These are phyloP conservation scores for Fusarium nanum DNA, from an alignment of 2,329 filamentous ascomycete species.

Conservation along the genomic window DNA sequence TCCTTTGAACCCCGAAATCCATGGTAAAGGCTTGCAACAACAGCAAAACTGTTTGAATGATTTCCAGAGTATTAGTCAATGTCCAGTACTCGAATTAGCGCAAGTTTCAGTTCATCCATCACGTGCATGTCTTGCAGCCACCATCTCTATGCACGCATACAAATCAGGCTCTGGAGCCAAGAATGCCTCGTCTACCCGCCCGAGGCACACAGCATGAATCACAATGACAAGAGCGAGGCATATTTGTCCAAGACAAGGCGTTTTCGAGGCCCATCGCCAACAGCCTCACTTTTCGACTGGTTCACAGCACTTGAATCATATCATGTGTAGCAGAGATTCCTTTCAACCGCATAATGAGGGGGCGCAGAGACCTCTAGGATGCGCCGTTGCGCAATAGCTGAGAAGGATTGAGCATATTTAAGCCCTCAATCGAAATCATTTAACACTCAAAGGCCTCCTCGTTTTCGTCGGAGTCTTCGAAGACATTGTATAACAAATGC, in stretches of 20 bases:
- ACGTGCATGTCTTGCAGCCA: background rate
- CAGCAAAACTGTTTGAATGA: too few species aligned
- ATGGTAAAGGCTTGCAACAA: too few species aligned
- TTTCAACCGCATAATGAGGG: background rate
- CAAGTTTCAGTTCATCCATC: too few species aligned
- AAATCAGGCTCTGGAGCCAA: background rate
- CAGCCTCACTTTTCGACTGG: background rate
- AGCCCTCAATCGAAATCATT: background rate
- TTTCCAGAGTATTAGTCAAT: too few species aligned
- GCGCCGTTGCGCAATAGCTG: accelerated
- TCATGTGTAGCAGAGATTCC: background rate
- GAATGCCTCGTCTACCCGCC: background rate
- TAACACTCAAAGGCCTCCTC: background rate
- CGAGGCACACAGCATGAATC: background rate
- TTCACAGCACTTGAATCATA: too few species aligned
- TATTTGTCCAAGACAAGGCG: background rate
- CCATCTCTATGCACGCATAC: background rate
- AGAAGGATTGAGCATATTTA: accelerated
- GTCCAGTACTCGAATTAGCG: too few species aligned
- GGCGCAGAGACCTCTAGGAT: accelerated
- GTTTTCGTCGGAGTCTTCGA: too few species aligned
- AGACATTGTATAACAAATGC: too few species aligned
- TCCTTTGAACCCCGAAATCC: background rate
- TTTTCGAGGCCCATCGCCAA: background rate
- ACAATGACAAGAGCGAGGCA: background rate